Conservation (phyloP, 2,329 filamentous ascomycete genomes). For the Ophiostoma pallidulum region DNA sequence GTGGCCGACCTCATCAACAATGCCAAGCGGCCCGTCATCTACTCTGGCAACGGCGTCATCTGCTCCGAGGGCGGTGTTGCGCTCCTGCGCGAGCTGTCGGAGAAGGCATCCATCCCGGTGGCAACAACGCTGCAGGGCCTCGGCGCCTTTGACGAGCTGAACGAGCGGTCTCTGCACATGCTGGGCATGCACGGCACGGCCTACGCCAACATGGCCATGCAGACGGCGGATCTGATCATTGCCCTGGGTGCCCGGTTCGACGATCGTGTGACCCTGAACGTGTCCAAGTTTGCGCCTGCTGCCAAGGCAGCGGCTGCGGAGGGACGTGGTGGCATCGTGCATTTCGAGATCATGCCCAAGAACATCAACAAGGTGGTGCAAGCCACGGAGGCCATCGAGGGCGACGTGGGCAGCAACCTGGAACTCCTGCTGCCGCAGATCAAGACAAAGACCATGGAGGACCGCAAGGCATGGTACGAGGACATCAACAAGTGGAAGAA, state of each 20-base stretch:
- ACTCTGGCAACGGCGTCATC: conserved; percentile 85
- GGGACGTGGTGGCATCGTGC: conserved; percentile 84
- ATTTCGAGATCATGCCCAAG: conserved; percentile 98
- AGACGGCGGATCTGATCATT: conserved; percentile 92
- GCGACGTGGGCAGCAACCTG: conserved; percentile 78
- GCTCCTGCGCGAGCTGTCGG: conserved; percentile 74
- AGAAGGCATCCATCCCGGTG: conserved; percentile 86
- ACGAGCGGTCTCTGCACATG: conserved; percentile 95
- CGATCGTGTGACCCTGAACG: conserved; percentile 78
- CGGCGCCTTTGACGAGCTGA: conserved; percentile 84
- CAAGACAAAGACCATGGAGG: conserved; percentile 47
- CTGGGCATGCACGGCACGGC: conserved; percentile 96
- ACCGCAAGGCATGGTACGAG: conserved; percentile 76
- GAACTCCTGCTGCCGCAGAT: conserved; percentile 64
- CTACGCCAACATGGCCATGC: conserved; percentile 97
- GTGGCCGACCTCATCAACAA: conserved; percentile 77
- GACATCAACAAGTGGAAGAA: conserved; percentile 88
- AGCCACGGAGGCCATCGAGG: conserved; percentile 89
- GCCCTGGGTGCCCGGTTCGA: conserved; percentile 91
- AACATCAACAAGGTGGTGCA: conserved; percentile 99
- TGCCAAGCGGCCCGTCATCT: conserved; percentile 90
- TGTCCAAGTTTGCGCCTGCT: conserved; percentile 79
- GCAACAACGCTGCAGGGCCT: conserved; percentile 93
- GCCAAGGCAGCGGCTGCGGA: conserved; percentile 78
- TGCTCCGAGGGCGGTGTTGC: conserved; percentile 68